Base-by-base conservation (phyloP, 2,329 filamentous ascomycete species). In the Calonectria pteridis region DNA sequence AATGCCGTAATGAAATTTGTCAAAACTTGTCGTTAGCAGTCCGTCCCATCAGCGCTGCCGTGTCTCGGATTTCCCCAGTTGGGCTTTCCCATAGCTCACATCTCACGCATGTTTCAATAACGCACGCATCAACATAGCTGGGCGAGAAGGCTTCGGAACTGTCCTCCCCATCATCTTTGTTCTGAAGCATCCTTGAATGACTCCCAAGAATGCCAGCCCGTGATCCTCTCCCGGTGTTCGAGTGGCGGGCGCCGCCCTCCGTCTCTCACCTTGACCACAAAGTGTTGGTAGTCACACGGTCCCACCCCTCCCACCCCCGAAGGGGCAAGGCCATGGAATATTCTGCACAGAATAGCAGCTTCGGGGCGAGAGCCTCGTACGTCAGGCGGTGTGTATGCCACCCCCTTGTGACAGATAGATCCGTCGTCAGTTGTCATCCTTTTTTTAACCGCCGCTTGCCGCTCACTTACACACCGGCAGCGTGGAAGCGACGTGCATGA, bases 261-360 rank as follows among this genome's bases (percentile, higher is more conserved):
- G 40, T 65, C 65, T 33, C 66, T 69, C 66, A 65, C 70, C 70
- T 68, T 18, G 65, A 35, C 58, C 49, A 31, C 37, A 51, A 51
- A 43, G 51, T 35, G 55, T 40, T 26, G 35, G 68, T 50, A 65
- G 49, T 64, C n/a, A 23, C 46, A 67, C 35, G 69, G 65, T 69
- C 33, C 71, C 71, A 73, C 71, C 53, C 53, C 58, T 37, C 69
- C 53, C 64, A 18, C 16, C 20, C 71, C 59, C 50, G 23, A 65
- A 73, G 37, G 14, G 70, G 70, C 58, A 72, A 72, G 64, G 58
- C 49, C 70, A 69, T 29, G 50, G 65, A 73, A 69, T 31, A 20
- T 69, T 68, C 66, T 59, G 18, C 58, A 43, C 23, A 49, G 14
- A 46, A 40, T 33, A 59, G 51, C 13, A 55, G 20, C 29, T 50